Conservation (phyloP, 768 basidiomycete genomes). For the Gloeopeniophorella convolvens region DNA sequence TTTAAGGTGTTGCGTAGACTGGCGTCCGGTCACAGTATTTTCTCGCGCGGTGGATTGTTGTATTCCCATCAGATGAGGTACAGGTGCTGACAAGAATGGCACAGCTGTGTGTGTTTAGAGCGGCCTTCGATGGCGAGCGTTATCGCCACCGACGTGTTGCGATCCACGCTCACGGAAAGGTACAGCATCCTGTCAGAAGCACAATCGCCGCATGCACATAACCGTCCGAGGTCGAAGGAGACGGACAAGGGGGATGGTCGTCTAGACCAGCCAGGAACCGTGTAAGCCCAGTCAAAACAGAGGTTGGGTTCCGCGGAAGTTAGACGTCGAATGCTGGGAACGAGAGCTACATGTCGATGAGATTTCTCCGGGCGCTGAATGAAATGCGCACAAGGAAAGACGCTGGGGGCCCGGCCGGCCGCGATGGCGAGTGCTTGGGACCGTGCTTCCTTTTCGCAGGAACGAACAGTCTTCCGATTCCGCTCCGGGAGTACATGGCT, state of each 20-base stretch:
- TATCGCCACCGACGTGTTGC: conserved; percentile 2
- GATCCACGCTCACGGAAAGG: conserved; percentile 5
- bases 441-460: conserved; percentile 3
- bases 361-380: conserved; percentile 2
- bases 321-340: conserved; percentile 3
- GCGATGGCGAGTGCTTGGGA: neutral
- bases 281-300: neutral
- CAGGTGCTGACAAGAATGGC: neutral
- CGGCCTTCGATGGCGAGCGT: neutral
- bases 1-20: conserved; percentile 6
- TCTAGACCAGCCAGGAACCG: neutral
- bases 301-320: neutral
- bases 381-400: neutral
- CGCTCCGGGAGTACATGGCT: neutral
- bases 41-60: neutral
- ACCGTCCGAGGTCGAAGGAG: conserved; percentile 17
- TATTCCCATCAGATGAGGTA: neutral
- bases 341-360: neutral
- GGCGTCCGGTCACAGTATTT: neutral
- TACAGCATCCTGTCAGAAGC: neutral
- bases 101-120: neutral
- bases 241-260: no score
- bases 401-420: neutral
- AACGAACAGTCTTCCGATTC: neutral
- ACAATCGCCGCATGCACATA: conserved; percentile 13